Evolutionary conservation across 2,329 filamentous ascomycete species (phyloP).

Genomic region (Fusarium dlaminii): DNA sequence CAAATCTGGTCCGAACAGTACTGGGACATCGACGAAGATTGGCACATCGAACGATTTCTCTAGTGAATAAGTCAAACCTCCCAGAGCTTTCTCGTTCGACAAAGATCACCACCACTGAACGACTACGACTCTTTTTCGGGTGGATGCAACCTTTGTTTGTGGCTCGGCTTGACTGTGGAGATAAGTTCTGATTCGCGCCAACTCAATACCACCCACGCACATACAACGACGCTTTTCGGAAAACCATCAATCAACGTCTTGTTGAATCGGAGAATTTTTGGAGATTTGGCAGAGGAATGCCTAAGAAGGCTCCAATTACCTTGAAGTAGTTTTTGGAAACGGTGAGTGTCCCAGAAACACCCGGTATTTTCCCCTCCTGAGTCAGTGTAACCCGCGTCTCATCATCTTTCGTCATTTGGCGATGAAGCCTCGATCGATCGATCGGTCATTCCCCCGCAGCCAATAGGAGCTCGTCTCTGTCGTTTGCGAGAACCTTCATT

Average conservation of each 20-base stretch:
- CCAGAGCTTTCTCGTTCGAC: background rate
- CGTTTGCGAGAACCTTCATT: constrained; percentile 10
- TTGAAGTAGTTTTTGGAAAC: constrained; percentile 1
- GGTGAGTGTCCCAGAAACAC: constrained; percentile 28
- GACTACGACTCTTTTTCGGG: background rate
- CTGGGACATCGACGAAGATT: background rate
- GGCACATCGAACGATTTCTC: background rate
- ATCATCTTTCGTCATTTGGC: constrained; percentile 40
- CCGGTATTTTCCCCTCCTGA: constrained; percentile 11
- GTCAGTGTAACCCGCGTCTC: constrained; percentile 10
- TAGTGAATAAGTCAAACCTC: background rate
- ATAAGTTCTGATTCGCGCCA: constrained; percentile 3
- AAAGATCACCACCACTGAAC: background rate
- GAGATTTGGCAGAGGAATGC: background rate
- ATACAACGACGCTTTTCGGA: background rate
- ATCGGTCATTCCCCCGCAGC: constrained; percentile 37
- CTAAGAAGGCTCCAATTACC: background rate
- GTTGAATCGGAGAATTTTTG: background rate
- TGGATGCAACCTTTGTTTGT: constrained; percentile 2
- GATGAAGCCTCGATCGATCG: constrained; percentile 47
- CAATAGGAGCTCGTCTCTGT: constrained; percentile 36
- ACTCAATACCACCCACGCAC: background rate
- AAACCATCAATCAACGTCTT: background rate
- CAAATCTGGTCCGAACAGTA: background rate
- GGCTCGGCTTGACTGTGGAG: constrained; percentile 15